Conservation (phyloP, 805 yeast genomes). For the Wickerhamiella shivajii region DNA sequence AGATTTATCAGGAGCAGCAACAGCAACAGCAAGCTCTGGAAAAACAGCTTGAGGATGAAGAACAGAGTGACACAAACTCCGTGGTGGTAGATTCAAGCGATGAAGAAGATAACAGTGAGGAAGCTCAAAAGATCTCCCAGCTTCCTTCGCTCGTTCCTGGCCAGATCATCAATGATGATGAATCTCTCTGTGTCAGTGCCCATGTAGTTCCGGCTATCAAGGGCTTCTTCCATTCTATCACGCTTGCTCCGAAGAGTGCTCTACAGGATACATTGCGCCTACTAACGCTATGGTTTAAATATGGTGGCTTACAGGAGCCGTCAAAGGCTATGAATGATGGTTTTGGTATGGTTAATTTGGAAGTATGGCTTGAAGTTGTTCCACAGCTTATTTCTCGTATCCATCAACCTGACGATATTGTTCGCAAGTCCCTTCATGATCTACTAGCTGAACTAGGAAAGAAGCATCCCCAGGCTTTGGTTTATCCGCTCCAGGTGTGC, state of each 20-base stretch:
- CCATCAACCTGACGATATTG: conserved; percentile 83
- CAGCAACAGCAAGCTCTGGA: conserved; percentile 7
- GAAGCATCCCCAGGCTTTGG: conserved; percentile 94
- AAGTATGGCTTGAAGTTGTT: conserved; percentile 87
- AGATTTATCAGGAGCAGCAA: conserved; percentile 1
- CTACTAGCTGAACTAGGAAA: conserved; percentile 77
- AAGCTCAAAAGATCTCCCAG: conserved; percentile 3
- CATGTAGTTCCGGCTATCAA: conserved; percentile 93
- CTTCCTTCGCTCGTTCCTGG: conserved; percentile 12
- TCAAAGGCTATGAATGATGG: conserved; percentile 86
- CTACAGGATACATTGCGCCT: conserved; percentile 84
- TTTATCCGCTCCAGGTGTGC: conserved; percentile 90
- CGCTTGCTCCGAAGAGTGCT: conserved; percentile 73
- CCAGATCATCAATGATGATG: conserved; percentile 21
- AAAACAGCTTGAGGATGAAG: conserved; percentile 7
- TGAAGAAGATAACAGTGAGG: neutral
- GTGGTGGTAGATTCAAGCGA: neutral
- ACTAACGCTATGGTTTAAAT: conserved; percentile 87
- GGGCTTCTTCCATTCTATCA: conserved; percentile 90
- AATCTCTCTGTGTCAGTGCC: conserved; percentile 40
- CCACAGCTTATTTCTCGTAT: conserved; percentile 94
- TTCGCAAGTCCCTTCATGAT: conserved; percentile 65
- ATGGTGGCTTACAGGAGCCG: conserved; percentile 87
- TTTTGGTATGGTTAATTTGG: conserved; percentile 72
- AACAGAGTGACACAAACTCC: neutral